These are phyloP conservation scores for Rhizopogon vesiculosus DNA, from an alignment of 768 basidiomycete species.

Conservation along the genomic window DNA sequence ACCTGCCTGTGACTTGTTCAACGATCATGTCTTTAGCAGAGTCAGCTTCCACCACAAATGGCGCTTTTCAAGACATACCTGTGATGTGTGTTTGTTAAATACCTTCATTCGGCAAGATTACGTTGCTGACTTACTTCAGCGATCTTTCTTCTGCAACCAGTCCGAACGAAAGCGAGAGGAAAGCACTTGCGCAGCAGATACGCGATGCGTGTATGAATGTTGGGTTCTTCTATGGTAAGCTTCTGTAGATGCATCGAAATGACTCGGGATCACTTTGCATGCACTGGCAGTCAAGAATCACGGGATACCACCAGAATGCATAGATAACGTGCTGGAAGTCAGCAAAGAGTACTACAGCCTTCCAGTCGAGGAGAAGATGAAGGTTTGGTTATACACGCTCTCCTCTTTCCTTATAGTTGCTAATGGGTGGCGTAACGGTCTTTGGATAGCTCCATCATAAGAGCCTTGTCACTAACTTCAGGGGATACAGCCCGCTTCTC, in stretches of 20 bases:
- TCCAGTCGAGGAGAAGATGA: conserved; percentile 49
- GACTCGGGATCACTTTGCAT: not conserved
- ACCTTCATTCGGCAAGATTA: not conserved
- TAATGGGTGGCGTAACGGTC: no score
- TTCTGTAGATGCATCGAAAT: not conserved
- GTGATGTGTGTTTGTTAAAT: conserved; percentile 15
- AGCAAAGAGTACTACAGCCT: conserved; percentile 63
- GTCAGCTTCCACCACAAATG: conserved; percentile 11
- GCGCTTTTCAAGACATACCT: conserved; percentile 19
- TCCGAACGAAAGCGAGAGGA: conserved; percentile 33
- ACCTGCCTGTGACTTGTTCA: no score
- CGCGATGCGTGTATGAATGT: conserved; percentile 76
- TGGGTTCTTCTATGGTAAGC: conserved; percentile 79
- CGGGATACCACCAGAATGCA: conserved; percentile 52
- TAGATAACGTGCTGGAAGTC: conserved; percentile 44
- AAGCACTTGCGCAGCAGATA: conserved; percentile 50
- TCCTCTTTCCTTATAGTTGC: no score
- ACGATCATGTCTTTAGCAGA: conserved; percentile 16
- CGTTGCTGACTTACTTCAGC: conserved; percentile 20
- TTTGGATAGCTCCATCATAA: conserved; percentile 4
- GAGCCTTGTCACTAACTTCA: conserved; percentile 68
- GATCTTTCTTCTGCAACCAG: conserved; percentile 39
- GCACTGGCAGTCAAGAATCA: conserved; percentile 65
- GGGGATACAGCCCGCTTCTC: conserved; percentile 76
- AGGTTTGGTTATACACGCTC: conserved; percentile 31